Evolutionary conservation across 2,329 filamentous ascomycete genomes (phyloP).

Genomic region (Neurospora crassa): DNA sequence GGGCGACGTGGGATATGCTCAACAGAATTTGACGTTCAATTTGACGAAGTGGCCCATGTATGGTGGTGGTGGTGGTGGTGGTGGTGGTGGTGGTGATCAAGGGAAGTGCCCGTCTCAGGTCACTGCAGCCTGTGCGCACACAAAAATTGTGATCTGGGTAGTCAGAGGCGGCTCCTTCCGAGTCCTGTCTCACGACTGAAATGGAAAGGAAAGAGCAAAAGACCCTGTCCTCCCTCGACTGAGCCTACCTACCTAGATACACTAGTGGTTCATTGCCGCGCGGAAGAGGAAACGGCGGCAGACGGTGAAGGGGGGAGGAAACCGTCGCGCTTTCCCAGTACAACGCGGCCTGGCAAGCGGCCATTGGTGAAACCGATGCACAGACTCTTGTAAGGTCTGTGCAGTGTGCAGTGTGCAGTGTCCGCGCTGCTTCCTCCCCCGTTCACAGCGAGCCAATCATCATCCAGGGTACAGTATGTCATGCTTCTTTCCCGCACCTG

Average conservation of each 20-base stretch:
- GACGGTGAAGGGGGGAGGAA: not conserved
- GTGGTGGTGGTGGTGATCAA: not conserved
- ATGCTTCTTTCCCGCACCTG: not conserved
- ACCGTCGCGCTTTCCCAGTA: not conserved
- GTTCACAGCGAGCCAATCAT: not conserved
- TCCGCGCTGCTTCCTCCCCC: not conserved
- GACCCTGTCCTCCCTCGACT: not conserved
- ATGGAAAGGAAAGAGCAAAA: not conserved
- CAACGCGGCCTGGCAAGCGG: not conserved
- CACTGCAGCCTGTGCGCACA: not conserved
- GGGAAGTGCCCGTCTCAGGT: not conserved
- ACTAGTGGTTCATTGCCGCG: not conserved
- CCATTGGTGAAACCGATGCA: not conserved
- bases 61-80: not conserved
- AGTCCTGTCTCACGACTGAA: not conserved
- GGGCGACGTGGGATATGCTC: not conserved
- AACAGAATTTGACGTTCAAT: not conserved
- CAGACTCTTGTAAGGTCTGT: not conserved
- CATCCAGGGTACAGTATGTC: not conserved
- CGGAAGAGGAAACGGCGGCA: not conserved
- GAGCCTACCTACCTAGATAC: not conserved
- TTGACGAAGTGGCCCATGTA: no score
- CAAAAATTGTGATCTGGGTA: not conserved
- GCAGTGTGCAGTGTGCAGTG: not conserved
- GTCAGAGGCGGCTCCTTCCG: not conserved